Evolutionary conservation across 441 rosid genomes (phyloP).

Genomic region (Erodium moschatum): DNA sequence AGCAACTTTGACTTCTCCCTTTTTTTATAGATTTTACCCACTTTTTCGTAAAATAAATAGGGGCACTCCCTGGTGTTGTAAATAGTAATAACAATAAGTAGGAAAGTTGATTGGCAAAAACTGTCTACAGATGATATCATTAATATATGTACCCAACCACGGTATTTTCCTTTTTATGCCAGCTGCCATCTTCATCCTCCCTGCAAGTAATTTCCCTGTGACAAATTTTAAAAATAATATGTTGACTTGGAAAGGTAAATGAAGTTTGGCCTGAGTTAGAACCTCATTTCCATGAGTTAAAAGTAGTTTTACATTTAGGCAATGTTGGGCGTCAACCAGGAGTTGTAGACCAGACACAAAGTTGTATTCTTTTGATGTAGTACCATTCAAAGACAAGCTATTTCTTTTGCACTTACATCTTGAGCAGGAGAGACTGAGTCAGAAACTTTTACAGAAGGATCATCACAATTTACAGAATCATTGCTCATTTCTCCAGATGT

Average conservation of each 20-base stretch:
- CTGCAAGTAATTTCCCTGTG: not conserved
- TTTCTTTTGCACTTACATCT: constrained; percentile 42
- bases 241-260: no score
- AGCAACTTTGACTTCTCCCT: constrained; percentile 1
- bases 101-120: not conserved
- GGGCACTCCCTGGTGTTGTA: no score
- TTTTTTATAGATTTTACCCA: no score
- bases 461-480: constrained; percentile 19
- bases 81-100: not conserved
- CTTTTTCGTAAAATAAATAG: no score
- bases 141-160: not conserved
- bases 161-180: not conserved
- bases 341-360: not conserved
- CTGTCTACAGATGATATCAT: not conserved
- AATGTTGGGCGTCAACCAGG: not conserved
- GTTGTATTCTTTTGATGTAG: no score
- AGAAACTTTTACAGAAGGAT: constrained; percentile 11
- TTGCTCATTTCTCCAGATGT: constrained; percentile 38
- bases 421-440: constrained; percentile 33
- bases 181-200: not conserved
- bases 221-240: not conserved
- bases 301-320: not conserved
- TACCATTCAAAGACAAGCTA: constrained; percentile 7
- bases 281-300: not conserved
- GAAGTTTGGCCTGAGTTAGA: no score